Conservation (phyloP, 1,284 basidiomycete species). For the Leccinum ponderosum region DNA sequence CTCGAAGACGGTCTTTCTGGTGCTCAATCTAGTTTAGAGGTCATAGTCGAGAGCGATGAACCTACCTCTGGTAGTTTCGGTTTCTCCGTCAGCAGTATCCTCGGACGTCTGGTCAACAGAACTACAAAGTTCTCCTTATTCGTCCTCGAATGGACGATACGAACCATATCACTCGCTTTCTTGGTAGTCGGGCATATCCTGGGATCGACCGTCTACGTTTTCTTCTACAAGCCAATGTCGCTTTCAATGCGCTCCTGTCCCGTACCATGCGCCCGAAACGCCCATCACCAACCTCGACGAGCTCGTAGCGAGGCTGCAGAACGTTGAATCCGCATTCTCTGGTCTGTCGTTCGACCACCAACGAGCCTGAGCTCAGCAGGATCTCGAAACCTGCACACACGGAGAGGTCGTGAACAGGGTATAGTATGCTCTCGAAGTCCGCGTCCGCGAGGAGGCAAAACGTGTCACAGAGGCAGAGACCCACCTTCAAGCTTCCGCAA, state of each 20-base stretch:
- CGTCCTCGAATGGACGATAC: constrained; percentile 42
- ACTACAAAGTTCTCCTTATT: constrained; percentile 29
- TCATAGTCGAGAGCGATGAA: constrained; percentile 63
- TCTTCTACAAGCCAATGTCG: constrained; percentile 44
- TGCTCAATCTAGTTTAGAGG: constrained; percentile 50
- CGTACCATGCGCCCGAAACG: constrained; percentile 24
- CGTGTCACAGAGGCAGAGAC: constrained; percentile 56
- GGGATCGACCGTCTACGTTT: constrained; percentile 42
- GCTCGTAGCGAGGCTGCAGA: constrained; percentile 64
- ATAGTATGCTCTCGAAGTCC: constrained; percentile 50
- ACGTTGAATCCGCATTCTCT: constrained; percentile 63
- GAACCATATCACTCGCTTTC: constrained; percentile 27
- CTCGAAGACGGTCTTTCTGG: constrained; percentile 43
- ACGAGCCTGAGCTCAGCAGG: constrained; percentile 47
- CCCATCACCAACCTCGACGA: constrained; percentile 72
- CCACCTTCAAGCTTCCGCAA: constrained; percentile 46
- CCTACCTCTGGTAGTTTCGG: constrained; percentile 28
- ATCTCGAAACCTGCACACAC: constrained; percentile 48
- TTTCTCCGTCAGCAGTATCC: constrained; percentile 48
- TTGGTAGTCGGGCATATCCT: constrained; percentile 43
- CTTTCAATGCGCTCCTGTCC: constrained; percentile 18
- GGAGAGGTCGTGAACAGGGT: constrained; percentile 54
- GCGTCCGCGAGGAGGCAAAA: constrained; percentile 52
- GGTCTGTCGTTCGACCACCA: constrained; percentile 56
- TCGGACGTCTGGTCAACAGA: constrained; percentile 47